A percentile compares a stretch with the other conserved stretches of the same genome.
Conservation (phyloP, 148 eudicot genomes). For the Vaccinium corymbosum region DNA sequence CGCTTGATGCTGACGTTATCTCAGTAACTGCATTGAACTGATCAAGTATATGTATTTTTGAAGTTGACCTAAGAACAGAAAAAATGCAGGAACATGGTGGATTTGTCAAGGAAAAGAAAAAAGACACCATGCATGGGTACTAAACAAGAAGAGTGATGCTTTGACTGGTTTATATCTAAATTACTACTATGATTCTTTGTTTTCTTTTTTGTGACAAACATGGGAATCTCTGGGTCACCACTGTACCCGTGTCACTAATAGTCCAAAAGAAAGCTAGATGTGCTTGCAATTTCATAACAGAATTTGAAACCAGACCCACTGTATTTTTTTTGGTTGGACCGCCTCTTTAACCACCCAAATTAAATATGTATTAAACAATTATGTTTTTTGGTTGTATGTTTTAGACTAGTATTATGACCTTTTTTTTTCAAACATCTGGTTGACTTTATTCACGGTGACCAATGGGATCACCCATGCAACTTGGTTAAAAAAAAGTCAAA, state of each 20-base stretch:
- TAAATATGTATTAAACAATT: not conserved
- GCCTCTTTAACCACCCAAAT: not conserved
- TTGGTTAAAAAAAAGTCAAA: conserved; percentile 19
- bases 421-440: not conserved
- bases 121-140: not conserved
- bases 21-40: not conserved
- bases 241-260: not conserved
- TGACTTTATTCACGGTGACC: conserved; percentile 15
- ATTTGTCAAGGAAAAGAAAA: too few relatives aligned
- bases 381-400: not conserved
- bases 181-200: too few relatives aligned
- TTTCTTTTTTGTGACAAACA: too few relatives aligned
- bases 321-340: not conserved
- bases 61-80: not conserved
- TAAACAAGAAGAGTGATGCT: not conserved
- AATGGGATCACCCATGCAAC: conserved; percentile 8
- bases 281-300: not conserved
- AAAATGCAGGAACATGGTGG: not conserved
- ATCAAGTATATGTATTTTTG: not conserved
- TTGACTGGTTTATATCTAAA: not conserved
- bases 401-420: not conserved
- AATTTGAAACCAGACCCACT: too few relatives aligned
- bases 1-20: not conserved
- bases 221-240: not conserved
- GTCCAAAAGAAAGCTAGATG: not conserved